A percentile compares a stretch with the other conserved stretches of the same genome.
Conservation (phyloP, 257 asterid genomes). For the Solanum habrochaites region DNA sequence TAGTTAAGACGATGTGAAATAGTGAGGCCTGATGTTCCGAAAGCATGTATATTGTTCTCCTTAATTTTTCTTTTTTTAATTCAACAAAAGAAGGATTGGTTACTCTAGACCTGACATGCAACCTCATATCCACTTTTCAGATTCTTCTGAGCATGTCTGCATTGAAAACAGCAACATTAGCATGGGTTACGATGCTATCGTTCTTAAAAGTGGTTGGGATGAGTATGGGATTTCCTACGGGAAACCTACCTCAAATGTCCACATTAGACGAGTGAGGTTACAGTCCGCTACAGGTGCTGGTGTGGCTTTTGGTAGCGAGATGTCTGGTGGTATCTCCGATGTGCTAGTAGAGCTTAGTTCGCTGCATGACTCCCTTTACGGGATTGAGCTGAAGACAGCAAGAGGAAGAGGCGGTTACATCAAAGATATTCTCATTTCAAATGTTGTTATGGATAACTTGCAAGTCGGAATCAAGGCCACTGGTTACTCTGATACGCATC, state of each 20-base stretch:
- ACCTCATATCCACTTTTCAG: constrained; percentile 24
- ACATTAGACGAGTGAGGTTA: constrained; percentile 34
- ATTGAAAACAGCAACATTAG: constrained; percentile 84
- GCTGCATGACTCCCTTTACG: constrained; percentile 40
- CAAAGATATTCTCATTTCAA: constrained; percentile 28
- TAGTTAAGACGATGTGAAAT: neutral
- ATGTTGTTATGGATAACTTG: constrained; percentile 44
- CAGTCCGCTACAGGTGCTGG: constrained; percentile 62
- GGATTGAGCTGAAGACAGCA: constrained; percentile 60
- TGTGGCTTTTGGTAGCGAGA: constrained; percentile 81
- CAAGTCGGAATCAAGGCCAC: constrained; percentile 57
- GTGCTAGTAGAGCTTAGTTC: constrained; percentile 44
- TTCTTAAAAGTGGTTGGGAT: constrained; percentile 96
- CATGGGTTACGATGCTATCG: constrained; percentile 65
- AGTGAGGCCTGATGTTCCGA: neutral
- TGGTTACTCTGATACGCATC: constrained; percentile 59
- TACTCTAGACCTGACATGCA: neutral
- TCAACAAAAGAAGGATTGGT: neutral
- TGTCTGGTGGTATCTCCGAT: constrained; percentile 91
- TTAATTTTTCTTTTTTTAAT: neutral
- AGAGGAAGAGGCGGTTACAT: constrained; percentile 87
- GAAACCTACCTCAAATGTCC: constrained; percentile 54
- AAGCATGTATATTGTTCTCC: neutral
- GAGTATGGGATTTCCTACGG: constrained; percentile 77
- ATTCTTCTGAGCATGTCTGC: constrained; percentile 79